Evolutionary conservation across 805 yeast genomes (phyloP), one percentile per base, ranked within the genome.

Genomic region (Wickerhamiella vanderwaltii): DNA sequence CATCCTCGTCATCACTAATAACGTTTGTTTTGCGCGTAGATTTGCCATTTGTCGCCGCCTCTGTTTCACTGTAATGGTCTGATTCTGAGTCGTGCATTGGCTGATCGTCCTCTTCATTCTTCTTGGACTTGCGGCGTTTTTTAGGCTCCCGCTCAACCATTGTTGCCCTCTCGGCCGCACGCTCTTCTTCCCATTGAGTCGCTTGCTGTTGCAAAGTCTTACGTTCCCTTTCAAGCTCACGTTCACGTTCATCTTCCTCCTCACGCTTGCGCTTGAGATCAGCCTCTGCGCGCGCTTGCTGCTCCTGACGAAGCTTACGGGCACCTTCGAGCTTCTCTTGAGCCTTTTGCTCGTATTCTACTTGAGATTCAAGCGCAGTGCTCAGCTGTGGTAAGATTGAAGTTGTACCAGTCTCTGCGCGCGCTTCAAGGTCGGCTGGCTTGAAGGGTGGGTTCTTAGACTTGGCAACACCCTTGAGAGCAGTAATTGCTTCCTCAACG

Each of bases 361-460:
- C 66, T 50, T 91, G 95, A 49, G 83, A 88, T 19, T 70, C 74
- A 39, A 80, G 63, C 22, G 78, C 73, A 46, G 78, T 72, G 50
- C 72, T 80, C 48, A 91, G 68, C 56, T 86, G 79, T 45, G 73
- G 76, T 47, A 72, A 66, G 56, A 86, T 67, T 0, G 95, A 81
- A 43, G 77, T 73, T 11, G 24, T 20, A 6, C 36, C 36, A 4
- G 36, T 33, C 38, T 75, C 69, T n/a, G 91, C 88, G 62, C 96
- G 77, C 50, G 86, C 79, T 53, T 77, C 79, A 50, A 91, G 66
- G 48, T 87, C 95, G 15, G 74, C 74, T 20, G 79, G 68, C 2
- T 93, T 79, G 57, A 75, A 83, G 25, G 95, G 94, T 9, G 93
- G 78, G 50, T 72, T 69, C 35, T 63, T 61, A 17, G 67, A 72